Evolutionary conservation across 1,284 basidiomycete species (phyloP), one percentile per base, ranked within the genome.

Genomic region (Prillingera fragicola): DNA sequence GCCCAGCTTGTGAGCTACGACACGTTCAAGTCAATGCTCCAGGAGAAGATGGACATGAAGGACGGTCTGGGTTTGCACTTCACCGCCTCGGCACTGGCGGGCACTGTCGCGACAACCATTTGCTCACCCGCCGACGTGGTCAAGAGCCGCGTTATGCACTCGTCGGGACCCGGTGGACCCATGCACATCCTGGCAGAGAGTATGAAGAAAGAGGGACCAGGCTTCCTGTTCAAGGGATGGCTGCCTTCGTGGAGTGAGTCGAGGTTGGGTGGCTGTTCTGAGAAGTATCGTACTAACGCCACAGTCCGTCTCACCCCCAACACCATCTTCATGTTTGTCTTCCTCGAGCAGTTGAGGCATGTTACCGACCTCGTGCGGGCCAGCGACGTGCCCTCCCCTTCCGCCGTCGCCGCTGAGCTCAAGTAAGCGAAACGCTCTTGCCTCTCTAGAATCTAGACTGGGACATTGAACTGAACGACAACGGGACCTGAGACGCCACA

Each of bases 181-280:
- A 44, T 61, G 26, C 44, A 38, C 8, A 38, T 64, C 28, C 40
- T 63, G 17, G 50, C 42, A 29, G 45, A 56, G 29, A 59, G 51
- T 33, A 34, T 63, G 42, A 54, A 59, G 40, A 38, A 38, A 15
- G 58, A 65, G 40, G 75, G 76, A 1, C 67, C 73, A 10, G 57
- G 63, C 13, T 77, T 77, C 67, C 54, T 78, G 31, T 76, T 78
- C 66, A 69, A 74, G 42, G 76, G 76, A n/a, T 78, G 76, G 76
- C 69, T 75, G 8, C 75, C 76, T 5, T 73, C 75, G 1, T 77
- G 74, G 74, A 74, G 63, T 65, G 50, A 62, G 59, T 60, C 18
- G 10, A 9, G 14, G 29, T 15, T 13, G 7, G 5, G 17, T 3
- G 14, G 25, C 23, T 4, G 5, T 4, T 17, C 18, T n/a, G n/a